Evolutionary conservation across 192 early-diverging fungal genomes (phyloP).

Genomic region (Entomortierella chlamydospora): DNA sequence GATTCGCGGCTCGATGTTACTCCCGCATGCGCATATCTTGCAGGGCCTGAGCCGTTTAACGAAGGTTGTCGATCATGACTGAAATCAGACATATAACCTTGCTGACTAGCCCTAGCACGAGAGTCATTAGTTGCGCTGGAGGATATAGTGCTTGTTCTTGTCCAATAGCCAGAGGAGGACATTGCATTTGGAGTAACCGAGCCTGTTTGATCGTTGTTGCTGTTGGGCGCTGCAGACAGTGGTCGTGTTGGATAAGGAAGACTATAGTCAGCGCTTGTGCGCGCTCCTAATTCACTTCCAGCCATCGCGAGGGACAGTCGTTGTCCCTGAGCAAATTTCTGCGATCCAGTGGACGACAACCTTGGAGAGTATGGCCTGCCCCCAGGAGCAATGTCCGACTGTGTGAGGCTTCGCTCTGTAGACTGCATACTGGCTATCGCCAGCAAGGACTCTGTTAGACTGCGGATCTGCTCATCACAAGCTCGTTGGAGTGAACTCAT

Average conservation of each 20-base stretch:
- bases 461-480: slow-evolving; percentile 46
- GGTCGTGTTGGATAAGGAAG: slow-evolving; percentile 24
- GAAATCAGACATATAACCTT: slow-evolving; percentile 29
- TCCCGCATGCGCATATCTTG: background rate
- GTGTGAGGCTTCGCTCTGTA: background rate
- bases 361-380: slow-evolving; percentile 27
- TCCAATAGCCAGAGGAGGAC: slow-evolving; percentile 28
- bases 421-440: slow-evolving; percentile 5
- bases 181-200: slow-evolving; percentile 7
- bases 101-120: background rate
- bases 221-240: background rate
- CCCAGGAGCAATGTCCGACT: slow-evolving; percentile 8
- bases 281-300: slow-evolving; percentile 20
- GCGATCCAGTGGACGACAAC: slow-evolving; percentile 4
- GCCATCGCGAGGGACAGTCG: slow-evolving; percentile 27
- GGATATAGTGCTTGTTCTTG: slow-evolving; percentile 8
- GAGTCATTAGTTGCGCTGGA: slow-evolving; percentile 9
- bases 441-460: slow-evolving; percentile 35
- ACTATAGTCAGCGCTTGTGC: background rate
- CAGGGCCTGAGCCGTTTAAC: background rate
- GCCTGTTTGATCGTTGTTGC: background rate
- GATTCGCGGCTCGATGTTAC: slow-evolving; percentile 23
- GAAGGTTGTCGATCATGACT: slow-evolving; percentile 1
- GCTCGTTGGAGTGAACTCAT: slow-evolving; percentile 35
- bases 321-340: slow-evolving; percentile 20